phyloP scores from a whole-genome alignment of 2,329 filamentous ascomycete genomes.

The Aureobasidium sp. region DNA sequence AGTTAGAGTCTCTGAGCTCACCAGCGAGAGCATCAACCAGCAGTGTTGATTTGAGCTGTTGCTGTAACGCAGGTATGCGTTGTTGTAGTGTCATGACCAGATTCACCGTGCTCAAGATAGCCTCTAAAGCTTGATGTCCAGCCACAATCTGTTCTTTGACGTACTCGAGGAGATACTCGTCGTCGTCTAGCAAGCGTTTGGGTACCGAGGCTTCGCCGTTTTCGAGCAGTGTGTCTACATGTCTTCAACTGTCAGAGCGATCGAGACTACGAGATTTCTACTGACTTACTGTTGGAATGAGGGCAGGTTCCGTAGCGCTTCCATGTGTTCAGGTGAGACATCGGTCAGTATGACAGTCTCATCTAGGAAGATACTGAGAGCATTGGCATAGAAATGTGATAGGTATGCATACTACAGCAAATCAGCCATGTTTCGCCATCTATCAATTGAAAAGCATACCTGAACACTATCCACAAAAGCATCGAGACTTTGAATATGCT shows the following conservation, averaged over 20 bases:
- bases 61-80: constrained; percentile 27
- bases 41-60: constrained; percentile 35
- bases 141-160: constrained; percentile 25
- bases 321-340: constrained; percentile 53
- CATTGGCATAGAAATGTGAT: constrained; percentile 77
- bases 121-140: constrained; percentile 25
- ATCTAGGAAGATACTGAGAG: constrained; percentile 55
- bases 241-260: constrained; percentile 5
- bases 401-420: constrained; percentile 64
- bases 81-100: constrained; percentile 30
- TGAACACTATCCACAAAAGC: constrained; percentile 62
- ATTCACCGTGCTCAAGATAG: constrained; percentile 30
- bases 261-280: too few species aligned
- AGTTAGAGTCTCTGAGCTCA: constrained; percentile 43
- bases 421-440: neutral
- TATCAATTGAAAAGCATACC: constrained; percentile 32
- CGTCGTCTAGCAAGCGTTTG: constrained; percentile 49
- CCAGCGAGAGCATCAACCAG: constrained; percentile 54
- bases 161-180: constrained; percentile 44
- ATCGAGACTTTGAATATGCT: constrained; percentile 69
- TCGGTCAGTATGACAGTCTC: constrained; percentile 25
- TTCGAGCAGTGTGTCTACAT: constrained; percentile 32
- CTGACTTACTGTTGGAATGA: constrained; percentile 47
- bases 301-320: constrained; percentile 57
- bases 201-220: constrained; percentile 28